These are phyloP conservation scores for Bigelowiella natans DNA, from an alignment of 78 protist genomes.

Conservation along the genomic window DNA sequence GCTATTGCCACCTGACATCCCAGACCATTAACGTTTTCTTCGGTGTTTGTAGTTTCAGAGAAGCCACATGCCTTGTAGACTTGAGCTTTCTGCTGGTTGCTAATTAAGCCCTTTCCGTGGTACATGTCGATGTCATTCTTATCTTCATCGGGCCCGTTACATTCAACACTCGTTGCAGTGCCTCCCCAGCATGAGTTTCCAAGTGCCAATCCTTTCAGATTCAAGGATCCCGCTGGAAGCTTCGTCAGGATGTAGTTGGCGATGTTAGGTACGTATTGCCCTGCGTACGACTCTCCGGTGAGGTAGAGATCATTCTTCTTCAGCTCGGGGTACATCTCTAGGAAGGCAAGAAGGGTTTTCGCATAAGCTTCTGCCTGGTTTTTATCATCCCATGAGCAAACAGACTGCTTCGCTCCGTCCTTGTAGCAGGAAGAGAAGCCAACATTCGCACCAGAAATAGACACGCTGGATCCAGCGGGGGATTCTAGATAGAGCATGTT, in stretches of 20 bases:
- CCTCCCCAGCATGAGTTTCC: background rate
- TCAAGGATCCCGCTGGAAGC: background rate
- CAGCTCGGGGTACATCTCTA: background rate
- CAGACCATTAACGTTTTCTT: too few relatives aligned
- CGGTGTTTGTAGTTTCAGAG: too few relatives aligned
- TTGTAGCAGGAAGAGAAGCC: background rate
- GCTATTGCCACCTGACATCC: too few relatives aligned
- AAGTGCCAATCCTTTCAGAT: background rate
- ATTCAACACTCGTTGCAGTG: background rate
- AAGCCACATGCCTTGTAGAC: too few relatives aligned
- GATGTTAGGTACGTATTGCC: background rate
- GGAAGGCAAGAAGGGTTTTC: background rate
- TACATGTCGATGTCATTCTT: background rate
- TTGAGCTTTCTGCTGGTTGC: background rate
- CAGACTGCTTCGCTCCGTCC: background rate
- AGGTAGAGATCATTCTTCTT: background rate
- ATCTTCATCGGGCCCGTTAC: background rate
- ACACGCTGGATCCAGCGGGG: background rate
- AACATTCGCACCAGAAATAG: background rate
- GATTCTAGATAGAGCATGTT: background rate
- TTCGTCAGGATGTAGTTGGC: background rate
- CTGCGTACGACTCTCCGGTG: background rate
- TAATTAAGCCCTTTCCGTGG: background rate
- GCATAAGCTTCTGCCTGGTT: background rate
- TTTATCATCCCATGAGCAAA: background rate